phyloP scores from a whole-genome alignment of 495 filamentous ascomycete species.

The Penicillium odoratum region DNA sequence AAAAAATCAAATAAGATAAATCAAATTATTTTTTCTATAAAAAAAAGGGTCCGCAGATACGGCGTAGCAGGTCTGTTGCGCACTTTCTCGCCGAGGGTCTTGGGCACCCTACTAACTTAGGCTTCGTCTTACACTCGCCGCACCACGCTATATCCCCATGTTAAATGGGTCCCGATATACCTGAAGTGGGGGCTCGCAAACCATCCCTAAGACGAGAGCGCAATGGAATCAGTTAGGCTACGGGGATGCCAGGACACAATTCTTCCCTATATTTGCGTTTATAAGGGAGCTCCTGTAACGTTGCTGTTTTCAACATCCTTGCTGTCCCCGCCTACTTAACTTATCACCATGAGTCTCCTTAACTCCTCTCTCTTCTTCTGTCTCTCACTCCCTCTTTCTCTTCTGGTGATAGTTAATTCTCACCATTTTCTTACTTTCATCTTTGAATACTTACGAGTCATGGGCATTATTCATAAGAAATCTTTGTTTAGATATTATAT shows the following conservation, averaged over 20 bases:
- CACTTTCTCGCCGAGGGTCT: not conserved
- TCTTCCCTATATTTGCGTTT: too few species aligned
- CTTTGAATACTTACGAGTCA: too few species aligned
- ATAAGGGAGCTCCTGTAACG: too few species aligned
- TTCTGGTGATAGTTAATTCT: too few species aligned
- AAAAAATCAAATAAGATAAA: not conserved
- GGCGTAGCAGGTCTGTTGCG: not conserved
- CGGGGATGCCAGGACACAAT: not conserved
- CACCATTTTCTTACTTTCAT: too few species aligned
- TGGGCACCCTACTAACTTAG: not conserved
- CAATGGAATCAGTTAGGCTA: not conserved
- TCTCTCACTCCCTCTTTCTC: too few species aligned
- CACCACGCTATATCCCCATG: not conserved
- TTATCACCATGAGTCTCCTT: too few species aligned
- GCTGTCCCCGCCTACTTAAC: too few species aligned
- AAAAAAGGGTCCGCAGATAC: not conserved
- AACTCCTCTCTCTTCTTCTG: too few species aligned
- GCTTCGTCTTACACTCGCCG: not conserved
- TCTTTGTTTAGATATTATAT: not conserved
- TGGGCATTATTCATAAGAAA: not conserved
- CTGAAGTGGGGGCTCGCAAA: not conserved
- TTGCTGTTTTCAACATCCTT: not conserved
- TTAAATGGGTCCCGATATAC: not conserved
- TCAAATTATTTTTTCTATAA: not conserved
- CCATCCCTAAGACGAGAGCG: not conserved